phyloP scores from a whole-genome alignment of 2,329 filamentous ascomycete genomes.

The Hymenoscyphus fraxineus region DNA sequence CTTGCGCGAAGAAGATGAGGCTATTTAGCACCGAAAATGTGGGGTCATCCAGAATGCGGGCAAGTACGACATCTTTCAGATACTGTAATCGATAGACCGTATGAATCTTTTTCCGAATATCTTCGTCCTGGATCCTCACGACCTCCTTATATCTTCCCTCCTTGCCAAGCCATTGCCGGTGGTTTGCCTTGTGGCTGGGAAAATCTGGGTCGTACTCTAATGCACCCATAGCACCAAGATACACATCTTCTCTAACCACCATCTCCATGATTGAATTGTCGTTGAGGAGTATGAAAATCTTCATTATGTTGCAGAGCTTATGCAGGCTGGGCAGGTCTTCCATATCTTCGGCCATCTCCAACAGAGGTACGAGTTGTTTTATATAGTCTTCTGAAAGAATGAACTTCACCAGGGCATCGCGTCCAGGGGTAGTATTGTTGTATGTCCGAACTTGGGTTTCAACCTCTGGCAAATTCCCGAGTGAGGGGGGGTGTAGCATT shows the following conservation, averaged over 20 bases:
- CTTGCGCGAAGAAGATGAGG: conserved; percentile 97
- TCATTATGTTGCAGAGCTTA: conserved; percentile 95
- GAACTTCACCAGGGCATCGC: conserved; percentile 83
- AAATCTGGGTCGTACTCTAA: conserved; percentile 98
- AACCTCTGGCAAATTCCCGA: conserved; percentile 80
- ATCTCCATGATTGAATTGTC: conserved; percentile 93
- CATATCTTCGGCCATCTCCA: conserved; percentile 85
- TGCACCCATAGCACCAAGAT: conserved; percentile 89
- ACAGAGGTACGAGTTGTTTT: conserved; percentile 76
- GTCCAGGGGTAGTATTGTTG: conserved; percentile 68
- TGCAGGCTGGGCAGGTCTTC: conserved; percentile 85
- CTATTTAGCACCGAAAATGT: conserved; percentile 98
- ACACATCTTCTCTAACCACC: conserved; percentile 82
- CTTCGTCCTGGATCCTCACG: conserved; percentile 79
- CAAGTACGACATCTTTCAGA: conserved; percentile 95
- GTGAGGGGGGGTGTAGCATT: conserved; percentile 70
- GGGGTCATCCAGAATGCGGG: conserved; percentile 92
- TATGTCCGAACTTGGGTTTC: conserved; percentile 79
- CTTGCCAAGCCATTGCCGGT: conserved; percentile 86
- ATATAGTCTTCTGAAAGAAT: conserved; percentile 86
- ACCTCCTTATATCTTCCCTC: conserved; percentile 94
- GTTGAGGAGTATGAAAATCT: conserved; percentile 89
- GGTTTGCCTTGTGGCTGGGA: conserved; percentile 94
- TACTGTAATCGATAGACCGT: conserved; percentile 95
- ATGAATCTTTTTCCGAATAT: conserved; percentile 86